Conservation (phyloP, 169 alveolate genomes). For the Cystoisospora suis region DNA sequence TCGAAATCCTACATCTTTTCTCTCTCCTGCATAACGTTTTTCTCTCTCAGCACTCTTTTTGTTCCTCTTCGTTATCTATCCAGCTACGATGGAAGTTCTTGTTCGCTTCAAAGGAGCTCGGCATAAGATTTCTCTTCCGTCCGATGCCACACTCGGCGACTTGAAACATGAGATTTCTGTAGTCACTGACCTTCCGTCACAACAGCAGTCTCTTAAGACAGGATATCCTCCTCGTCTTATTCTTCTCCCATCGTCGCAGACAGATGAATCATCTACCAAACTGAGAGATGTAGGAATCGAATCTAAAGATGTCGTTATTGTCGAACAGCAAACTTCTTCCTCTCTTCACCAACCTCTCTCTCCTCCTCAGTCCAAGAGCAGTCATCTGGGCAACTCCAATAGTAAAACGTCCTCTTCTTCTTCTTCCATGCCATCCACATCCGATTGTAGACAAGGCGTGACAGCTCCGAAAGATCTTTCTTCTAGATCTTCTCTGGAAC, state of each 20-base stretch:
- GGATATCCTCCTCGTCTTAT: conserved; percentile 39
- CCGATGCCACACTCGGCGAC: neutral
- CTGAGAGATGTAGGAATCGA: neutral
- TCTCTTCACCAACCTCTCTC: no score
- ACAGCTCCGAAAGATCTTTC: no score
- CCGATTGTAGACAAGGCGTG: no score
- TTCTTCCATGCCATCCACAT: no score
- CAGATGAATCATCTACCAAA: neutral
- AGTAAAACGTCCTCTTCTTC: no score
- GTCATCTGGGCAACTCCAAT: no score
- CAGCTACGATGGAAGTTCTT: conserved; percentile 4
- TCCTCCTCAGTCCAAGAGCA: no score
- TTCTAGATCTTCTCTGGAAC: no score
- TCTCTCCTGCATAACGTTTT: neutral
- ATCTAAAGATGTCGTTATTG: neutral
- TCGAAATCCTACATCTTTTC: neutral
- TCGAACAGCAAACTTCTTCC: conserved; percentile 19
- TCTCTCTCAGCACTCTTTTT: neutral
- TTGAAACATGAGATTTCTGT: neutral
- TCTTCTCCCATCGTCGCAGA: neutral
- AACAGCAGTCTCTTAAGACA: neutral
- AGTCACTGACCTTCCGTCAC: neutral
- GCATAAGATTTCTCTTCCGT: neutral
- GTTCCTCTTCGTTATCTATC: neutral
- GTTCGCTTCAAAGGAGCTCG: neutral